Base-by-base conservation (phyloP, 1,139 yeast genomes). In the Debaryomyces sp. region DNA sequence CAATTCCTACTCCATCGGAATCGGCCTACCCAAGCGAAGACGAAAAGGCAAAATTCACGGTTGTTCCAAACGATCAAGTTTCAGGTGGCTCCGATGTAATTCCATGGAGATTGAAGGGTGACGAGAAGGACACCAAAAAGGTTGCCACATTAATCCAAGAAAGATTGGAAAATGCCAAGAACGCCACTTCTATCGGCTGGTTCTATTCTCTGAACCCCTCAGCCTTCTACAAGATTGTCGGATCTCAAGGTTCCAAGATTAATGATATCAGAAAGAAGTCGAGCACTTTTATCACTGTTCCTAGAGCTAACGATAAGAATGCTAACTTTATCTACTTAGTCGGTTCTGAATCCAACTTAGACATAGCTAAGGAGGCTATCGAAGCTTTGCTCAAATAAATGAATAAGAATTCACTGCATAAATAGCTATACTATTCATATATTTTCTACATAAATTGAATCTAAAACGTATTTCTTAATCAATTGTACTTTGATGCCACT, bases 161-260 rank as follows among this genome's bases (percentile, higher is more conserved):
- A 29, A 66, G 75, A 48, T 67, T 75, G 56, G 66, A 58, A 26
- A 59, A 55, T 35, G 78, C 79, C 34, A 56, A 67, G 51, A 52
- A 55, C n/a, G 71, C 78, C 35, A 61, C 59, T 27, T 53, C 56
- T 33, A 58, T 61, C 32, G 80, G 71, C 17, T 76, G 80, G 80
- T 66, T 68, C 48, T 73, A 70, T 57, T 57, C 70, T 24, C 57
- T 60, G 37, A 63, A 70, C 50, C 69, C 78, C 21, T 57, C 70
- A 1, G 53, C 52, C n/a, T 74, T 75, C 56, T 79, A 87, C 50
- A 80, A 78, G 65, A 75, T 89, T 44, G 80, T 90, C 57, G 97
- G 97, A 6, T 84, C 90, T 21, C 85, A 82, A 58, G 97, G 97
- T 43, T 68, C 84, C 32, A 84, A 80, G 55, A 77, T 89, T 59